These are phyloP conservation scores for Cucurbita moschata DNA, from an alignment of 306 rosid species.

Conservation along the genomic window DNA sequence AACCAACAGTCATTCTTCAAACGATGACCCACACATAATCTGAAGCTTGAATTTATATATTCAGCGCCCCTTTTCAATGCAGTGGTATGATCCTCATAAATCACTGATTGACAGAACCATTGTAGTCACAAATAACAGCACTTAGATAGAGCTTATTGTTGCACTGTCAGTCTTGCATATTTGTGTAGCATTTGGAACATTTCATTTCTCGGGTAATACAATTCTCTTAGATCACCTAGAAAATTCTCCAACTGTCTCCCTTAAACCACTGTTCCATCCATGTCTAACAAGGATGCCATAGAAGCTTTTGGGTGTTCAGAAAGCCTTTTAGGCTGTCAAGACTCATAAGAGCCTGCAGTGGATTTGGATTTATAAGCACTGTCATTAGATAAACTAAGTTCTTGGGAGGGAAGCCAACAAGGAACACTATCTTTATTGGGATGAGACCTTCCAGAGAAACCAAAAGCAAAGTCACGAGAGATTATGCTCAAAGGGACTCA, in stretches of 20 bases:
- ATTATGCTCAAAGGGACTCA: too few relatives aligned
- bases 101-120: neutral
- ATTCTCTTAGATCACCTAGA: neutral
- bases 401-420: too few relatives aligned
- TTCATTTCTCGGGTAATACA: conserved; percentile 1
- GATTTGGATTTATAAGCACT: neutral
- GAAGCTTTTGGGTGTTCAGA: neutral
- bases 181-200: neutral
- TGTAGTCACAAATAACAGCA: conserved; percentile 1
- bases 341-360: neutral
- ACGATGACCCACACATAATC: neutral
- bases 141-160: neutral
- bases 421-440: too few relatives aligned
- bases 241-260: neutral
- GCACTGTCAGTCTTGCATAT: neutral
- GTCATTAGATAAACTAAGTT: neutral
- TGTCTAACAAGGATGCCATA: neutral
- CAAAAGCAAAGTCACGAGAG: too few relatives aligned
- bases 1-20: neutral
- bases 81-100: neutral
- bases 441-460: too few relatives aligned
- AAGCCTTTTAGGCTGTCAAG: neutral
- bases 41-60: neutral
- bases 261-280: neutral
- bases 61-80: neutral